Evolutionary conservation across 2,329 filamentous ascomycete genomes (phyloP), one percentile per base, ranked within the genome.

Genomic region (Epichloe gansuensis): DNA sequence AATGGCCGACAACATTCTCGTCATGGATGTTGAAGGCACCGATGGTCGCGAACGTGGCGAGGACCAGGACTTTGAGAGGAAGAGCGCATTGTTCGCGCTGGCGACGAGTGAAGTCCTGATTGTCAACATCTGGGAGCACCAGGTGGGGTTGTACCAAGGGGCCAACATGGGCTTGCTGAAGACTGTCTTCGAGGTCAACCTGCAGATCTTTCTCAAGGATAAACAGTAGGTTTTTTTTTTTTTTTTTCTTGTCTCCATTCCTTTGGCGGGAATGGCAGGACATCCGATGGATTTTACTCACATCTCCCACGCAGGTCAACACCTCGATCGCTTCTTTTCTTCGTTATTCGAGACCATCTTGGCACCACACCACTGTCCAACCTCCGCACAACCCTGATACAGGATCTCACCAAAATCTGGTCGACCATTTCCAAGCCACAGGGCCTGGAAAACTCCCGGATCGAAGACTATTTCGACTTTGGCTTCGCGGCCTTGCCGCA

Each of bases 61-160:
- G 69, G 93, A 98, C 66, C 93, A 98, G 69, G 93, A 98, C 66
- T 98, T 98, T 68, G 93, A 98, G 77, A 81, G 93, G 64, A 98
- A 98, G 75, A 96, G 90, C 68, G 93, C 93, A 25, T 78, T 98
- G 21, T 98, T 98, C 71, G 93, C 93, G 49, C 78, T 98, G 62
- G 93, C 93, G 48, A 98, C 93, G 17, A 97, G 91, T 67, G 93
- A 98, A 73, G 91, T 98, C 50, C 77, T 98, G 60, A 94, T 98
- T 64, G 86, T 98, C 69, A 98, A 98, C 66, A 95, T 98, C 59
- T 98, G 93, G 93, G 93, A 98, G 71, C 91, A 96, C 68, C 93
- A 98, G 70, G 93, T 98, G 56, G 93, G 93, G 47, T 70, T 98
- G 67, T 98, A 98, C 66, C 91, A 98, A 71, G 93, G 93, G 53